A percentile compares a stretch with the other conserved stretches of the same genome.
phyloP scores from a whole-genome alignment of 164 flowering plant species.

The Umbellularia californica region DNA sequence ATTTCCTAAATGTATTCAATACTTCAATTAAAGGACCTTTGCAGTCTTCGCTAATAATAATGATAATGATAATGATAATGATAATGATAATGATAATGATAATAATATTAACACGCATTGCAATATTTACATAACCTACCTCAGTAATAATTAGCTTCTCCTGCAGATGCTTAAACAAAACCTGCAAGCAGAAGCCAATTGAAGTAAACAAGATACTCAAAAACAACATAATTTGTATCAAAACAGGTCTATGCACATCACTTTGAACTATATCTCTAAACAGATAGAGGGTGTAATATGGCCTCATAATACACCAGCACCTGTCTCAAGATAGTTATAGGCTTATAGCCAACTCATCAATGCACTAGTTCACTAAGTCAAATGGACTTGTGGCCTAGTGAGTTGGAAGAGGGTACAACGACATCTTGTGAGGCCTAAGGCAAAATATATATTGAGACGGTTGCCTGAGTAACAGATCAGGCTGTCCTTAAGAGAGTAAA shows the following conservation, averaged over 20 bases:
- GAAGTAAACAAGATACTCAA: not conserved
- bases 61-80: too few relatives aligned
- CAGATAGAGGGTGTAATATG: not conserved
- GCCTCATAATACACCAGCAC: not conserved
- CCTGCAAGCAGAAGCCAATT: slow-evolving; percentile 38
- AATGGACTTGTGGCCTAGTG: too few relatives aligned
- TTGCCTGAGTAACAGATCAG: too few relatives aligned
- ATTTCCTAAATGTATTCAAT: not conserved
- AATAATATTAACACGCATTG: not conserved
- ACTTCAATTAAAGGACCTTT: not conserved
- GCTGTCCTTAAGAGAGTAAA: too few relatives aligned
- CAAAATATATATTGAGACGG: too few relatives aligned
- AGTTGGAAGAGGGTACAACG: too few relatives aligned
- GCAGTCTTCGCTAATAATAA: not conserved
- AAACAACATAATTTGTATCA: not conserved
- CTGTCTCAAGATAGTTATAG: not conserved
- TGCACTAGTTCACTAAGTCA: too few relatives aligned
- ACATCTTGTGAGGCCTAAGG: too few relatives aligned
- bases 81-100: too few relatives aligned
- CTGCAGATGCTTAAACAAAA: slow-evolving; percentile 82
- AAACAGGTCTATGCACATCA: not conserved
- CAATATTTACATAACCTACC: slow-evolving; percentile 36
- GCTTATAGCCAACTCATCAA: too few relatives aligned
- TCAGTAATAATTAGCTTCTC: slow-evolving; percentile 78
- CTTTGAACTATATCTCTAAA: not conserved